phyloP scores from a whole-genome alignment of 306 rosid species.

The Vigna radiata region DNA sequence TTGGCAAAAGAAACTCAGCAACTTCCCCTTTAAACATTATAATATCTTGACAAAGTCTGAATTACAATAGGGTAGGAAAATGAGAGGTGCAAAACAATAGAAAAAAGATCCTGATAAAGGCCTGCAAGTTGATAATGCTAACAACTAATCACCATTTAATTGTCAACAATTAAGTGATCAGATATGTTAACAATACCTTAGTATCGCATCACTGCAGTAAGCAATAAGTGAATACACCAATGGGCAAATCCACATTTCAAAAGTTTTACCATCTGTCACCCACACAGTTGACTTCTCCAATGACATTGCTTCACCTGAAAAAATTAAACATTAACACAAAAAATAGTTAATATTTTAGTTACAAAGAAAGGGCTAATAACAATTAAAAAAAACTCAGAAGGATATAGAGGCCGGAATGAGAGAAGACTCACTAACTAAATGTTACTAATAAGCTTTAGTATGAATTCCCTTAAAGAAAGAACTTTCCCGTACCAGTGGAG shows the following conservation, averaged over 20 bases:
- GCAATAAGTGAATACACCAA: slow-evolving; percentile 75
- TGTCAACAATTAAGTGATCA: slow-evolving; percentile 3
- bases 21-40: slow-evolving; percentile 77
- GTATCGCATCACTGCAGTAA: slow-evolving; percentile 74
- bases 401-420: background rate
- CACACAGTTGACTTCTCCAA: slow-evolving; percentile 70
- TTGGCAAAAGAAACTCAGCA: slow-evolving; percentile 86
- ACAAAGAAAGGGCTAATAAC: slow-evolving; percentile 6
- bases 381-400: slow-evolving; percentile 9
- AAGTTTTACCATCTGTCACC: slow-evolving; percentile 76
- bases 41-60: slow-evolving; percentile 93
- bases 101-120: slow-evolving; percentile 23
- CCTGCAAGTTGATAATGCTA: slow-evolving; percentile 15
- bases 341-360: slow-evolving; percentile 24
- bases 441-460: slow-evolving; percentile 6
- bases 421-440: background rate
- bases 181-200: slow-evolving; percentile 59
- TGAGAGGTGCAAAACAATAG: slow-evolving; percentile 32
- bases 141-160: slow-evolving; percentile 10
- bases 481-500: background rate
- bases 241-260: slow-evolving; percentile 86
- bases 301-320: slow-evolving; percentile 70
- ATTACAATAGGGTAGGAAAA: slow-evolving; percentile 35
- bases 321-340: slow-evolving; percentile 18
- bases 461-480: background rate